Evolutionary conservation across 1,139 yeast species (phyloP).

Genomic region (Candida sp.): DNA sequence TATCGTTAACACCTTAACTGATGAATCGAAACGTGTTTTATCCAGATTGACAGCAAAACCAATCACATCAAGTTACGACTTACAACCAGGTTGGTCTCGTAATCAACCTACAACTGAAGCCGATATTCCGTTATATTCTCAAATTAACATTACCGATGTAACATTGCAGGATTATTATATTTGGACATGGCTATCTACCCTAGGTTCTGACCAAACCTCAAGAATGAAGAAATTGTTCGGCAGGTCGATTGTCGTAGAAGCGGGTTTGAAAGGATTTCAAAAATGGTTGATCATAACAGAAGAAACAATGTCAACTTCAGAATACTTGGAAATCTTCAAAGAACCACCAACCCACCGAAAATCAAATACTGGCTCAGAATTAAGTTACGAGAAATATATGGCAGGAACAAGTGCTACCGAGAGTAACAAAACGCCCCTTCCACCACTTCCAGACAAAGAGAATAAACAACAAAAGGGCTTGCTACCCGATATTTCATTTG

Average conservation of each 20-base stretch:
- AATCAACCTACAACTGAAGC: conserved; percentile 15
- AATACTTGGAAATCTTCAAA: conserved; percentile 27
- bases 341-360: conserved; percentile 6
- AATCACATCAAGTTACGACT: conserved; percentile 31
- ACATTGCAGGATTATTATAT: conserved; percentile 83
- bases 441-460: conserved; percentile 21
- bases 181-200: conserved; percentile 86
- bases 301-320: conserved; percentile 47
- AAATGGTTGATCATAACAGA: conserved; percentile 86
- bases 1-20: conserved; percentile 63
- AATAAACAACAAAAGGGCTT: conserved; percentile 11
- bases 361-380: conserved; percentile 10
- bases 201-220: conserved; percentile 72
- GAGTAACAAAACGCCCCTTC: conserved; percentile 5
- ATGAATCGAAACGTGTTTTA: conserved; percentile 69
- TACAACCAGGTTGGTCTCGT: conserved; percentile 46
- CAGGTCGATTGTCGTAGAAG: conserved; percentile 71
- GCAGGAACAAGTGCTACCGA: conserved; percentile 30
- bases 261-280: conserved; percentile 70
- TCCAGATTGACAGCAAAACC: conserved; percentile 51
- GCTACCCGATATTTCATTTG: conserved; percentile 18
- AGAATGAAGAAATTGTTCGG: conserved; percentile 71
- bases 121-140: conserved; percentile 37
- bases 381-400: conserved; percentile 18
- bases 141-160: conserved; percentile 59